Conservation (phyloP, 257 asterid species). For the Salvia splendens region DNA sequence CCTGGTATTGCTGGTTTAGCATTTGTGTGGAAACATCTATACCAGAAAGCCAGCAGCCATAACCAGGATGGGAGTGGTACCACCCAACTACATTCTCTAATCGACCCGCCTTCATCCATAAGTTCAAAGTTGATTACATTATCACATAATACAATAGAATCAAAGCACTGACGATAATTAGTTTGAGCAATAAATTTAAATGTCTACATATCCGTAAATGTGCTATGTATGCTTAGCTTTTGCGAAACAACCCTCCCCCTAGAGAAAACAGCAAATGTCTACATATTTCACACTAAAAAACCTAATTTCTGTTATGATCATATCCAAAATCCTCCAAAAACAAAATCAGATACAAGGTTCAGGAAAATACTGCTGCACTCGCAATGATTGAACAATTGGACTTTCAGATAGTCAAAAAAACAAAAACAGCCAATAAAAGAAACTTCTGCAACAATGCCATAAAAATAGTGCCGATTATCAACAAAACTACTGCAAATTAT, state of each 20-base stretch:
- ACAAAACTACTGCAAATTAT: neutral
- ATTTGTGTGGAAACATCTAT: slow-evolving; percentile 94
- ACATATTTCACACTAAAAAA: neutral
- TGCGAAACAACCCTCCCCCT: neutral
- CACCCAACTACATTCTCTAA: slow-evolving; percentile 95
- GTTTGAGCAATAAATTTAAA: neutral
- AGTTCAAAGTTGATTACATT: neutral
- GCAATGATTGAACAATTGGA: neutral
- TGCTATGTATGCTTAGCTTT: neutral
- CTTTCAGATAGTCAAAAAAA: neutral
- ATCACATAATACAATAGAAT: neutral
- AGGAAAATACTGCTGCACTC: neutral
- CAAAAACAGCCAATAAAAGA: neutral
- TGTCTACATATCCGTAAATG: neutral
- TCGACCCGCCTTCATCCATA: slow-evolving; percentile 71
- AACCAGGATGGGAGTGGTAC: slow-evolving; percentile 99
- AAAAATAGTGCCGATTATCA: neutral
- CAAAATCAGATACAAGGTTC: neutral
- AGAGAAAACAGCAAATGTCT: neutral
- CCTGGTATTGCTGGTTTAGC: slow-evolving; percentile 96
- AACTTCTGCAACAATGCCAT: neutral
- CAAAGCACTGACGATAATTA: neutral
- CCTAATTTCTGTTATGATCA: neutral
- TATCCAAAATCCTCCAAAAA: neutral
- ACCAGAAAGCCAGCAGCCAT: slow-evolving; percentile 99